Base-by-base conservation (phyloP, 2,329 filamentous ascomycete species). In the Alternaria sp. region DNA sequence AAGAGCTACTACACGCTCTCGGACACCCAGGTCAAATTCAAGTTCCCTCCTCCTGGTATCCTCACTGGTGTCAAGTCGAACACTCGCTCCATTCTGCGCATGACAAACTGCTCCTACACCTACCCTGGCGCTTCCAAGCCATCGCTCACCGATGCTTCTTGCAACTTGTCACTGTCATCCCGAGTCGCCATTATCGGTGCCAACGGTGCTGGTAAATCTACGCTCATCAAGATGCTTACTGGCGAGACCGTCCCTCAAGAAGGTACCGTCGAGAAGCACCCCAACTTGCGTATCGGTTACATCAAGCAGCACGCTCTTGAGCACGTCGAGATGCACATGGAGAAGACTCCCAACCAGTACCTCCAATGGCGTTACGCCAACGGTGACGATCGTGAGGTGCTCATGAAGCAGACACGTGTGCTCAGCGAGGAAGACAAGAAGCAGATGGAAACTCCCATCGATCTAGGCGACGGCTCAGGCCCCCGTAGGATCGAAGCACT, bases 301-400 rank as follows among this genome's bases (percentile, higher is more conserved):
- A 98, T 99, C 85, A 98, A 98, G 85, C 96, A 99, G 85, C 96
- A 99, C 81, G 96, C 96, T 47, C 87, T 99, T 12, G 96, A 99
- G 86, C 96, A 99, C 88, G 96, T 99, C 11, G 95, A 99, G 83
- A 97, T 97, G 95, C 96, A 99, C 78, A 86, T 98, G 72, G 96
- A 99, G 83, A 99, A 99, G 88, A 99, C 96, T 0, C 96, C 96
- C 44, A 98, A 97, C 80, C 96, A 99, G 83, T 99, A 99, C 78
- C 87, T 99, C 32, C 96, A 98, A 83, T 99, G 96, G 96, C 92
- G 96, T 74, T 99, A 98, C 79, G 93, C 93, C 74, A 93, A 98
- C 77, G 96, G 96, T 77, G 96, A 98, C 73, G 96, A 99, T 75
- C 93, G 96, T 55, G 96, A 99, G 80, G 95, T 98, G 44, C 88